Conservation (phyloP, 495 filamentous ascomycete species). For the Penicillium longicatenatum region DNA sequence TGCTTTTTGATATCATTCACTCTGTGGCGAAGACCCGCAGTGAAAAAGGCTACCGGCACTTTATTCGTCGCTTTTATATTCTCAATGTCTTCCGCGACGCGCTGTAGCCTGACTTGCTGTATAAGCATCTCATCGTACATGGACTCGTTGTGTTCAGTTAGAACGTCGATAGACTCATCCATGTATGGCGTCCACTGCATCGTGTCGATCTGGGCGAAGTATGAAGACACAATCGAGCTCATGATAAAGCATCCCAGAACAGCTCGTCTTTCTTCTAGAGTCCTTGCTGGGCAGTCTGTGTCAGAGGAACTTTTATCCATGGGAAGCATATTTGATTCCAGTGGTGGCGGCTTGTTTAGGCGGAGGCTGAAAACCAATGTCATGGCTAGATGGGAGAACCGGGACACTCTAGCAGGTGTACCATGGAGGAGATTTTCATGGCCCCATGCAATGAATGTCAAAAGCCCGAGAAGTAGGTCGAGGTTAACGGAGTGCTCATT, state of each 20-base stretch:
- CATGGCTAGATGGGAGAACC: conserved; percentile 49
- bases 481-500: conserved; percentile 36
- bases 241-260: conserved; percentile 49
- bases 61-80: background rate
- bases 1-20: background rate
- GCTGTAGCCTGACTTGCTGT: conserved; percentile 4
- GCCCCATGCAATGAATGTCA: conserved; percentile 42
- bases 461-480: conserved; percentile 51
- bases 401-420: conserved; percentile 26
- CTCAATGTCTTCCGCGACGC: conserved; percentile 2
- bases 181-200: conserved; percentile 8
- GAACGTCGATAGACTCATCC: conserved; percentile 2
- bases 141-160: background rate
- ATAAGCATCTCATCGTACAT: background rate
- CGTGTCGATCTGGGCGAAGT: background rate
- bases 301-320: background rate
- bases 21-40: background rate
- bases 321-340: conserved; percentile 25
- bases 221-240: conserved; percentile 19
- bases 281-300: conserved; percentile 14
- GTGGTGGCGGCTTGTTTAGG: conserved; percentile 44
- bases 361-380: conserved; percentile 52
- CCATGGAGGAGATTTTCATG: conserved; percentile 21
- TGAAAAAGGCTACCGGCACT: background rate
- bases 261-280: conserved; percentile 46